Base-by-base conservation (phyloP, 371 early-diverging fungal species). In the Mucor velutinosus region DNA sequence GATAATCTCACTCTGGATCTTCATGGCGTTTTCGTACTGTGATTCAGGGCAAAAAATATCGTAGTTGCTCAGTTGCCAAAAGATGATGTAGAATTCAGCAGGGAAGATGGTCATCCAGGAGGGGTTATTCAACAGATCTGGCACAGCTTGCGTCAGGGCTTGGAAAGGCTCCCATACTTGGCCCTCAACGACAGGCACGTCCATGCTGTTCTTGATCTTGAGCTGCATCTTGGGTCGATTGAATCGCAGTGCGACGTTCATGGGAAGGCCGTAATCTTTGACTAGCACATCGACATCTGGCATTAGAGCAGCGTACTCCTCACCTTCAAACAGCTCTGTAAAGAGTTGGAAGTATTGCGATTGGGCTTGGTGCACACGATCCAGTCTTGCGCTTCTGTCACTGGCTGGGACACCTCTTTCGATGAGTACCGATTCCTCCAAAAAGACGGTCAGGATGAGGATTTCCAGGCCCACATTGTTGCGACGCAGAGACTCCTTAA, bases 31-130 rank as follows among this genome's bases (percentile, higher is more conserved):
- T 51, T 83, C 69, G 80, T 97, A 97, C 65, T 89, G 86, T 0
- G 72, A 76, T 29, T 73, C 75, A 10, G 97, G 97, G 14, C 92
- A 88, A 60, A 85, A 79, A 8, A 96, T 92, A 70, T 97, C 97
- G 70, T 93, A 92, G 1, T 94, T 71, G 3, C 85, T 77, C 35
- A 97, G 75, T 57, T 91, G 90, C 97, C 96, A 97, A 67, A 97
- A 97, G 0, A 90, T 88, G 0, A 86, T 82, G 65, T 89, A 96
- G 75, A 97, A 95, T 63, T 90, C 85, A 0, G 93, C 83, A 3
- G 88, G 85, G 33, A 96, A 76, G n/a, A 75, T 69, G 15, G 79
- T 71, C n/a, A 78, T 69, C 21, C 79, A 66, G 0, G 74, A 74
- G 15, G 79, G 71, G 11, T 83, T 78, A 0, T 76, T 66, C 10